These are phyloP conservation scores for Chenopodium formosanum DNA, from an alignment of 148 eudicot genomes.

Conservation along the genomic window DNA sequence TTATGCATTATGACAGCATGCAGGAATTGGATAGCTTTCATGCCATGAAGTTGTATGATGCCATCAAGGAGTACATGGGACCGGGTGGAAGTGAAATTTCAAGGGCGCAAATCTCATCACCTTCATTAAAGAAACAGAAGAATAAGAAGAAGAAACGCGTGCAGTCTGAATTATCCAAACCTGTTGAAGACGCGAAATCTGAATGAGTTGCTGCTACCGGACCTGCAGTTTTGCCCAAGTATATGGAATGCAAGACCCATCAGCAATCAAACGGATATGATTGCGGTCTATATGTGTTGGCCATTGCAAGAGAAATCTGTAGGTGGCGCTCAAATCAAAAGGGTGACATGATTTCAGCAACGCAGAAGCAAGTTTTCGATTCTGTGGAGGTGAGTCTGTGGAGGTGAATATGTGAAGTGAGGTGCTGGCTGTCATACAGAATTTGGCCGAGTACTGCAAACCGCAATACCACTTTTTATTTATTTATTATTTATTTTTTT, in stretches of 20 bases:
- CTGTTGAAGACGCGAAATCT: neutral
- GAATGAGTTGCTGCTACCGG: neutral
- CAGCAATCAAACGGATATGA: constrained; percentile 24
- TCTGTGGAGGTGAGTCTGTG: constrained; percentile 20
- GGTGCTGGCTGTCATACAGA: constrained; percentile 2
- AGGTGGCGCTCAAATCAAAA: neutral
- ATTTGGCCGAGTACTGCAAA: neutral
- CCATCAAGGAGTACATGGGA: constrained; percentile 14
- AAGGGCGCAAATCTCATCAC: neutral
- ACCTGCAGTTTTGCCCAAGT: constrained; percentile 2
- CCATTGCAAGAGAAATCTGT: constrained; percentile 13
- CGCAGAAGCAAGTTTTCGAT: constrained; percentile 4
- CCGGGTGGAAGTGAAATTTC: constrained; percentile 7
- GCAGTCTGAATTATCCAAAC: neutral
- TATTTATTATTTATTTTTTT: too few relatives aligned
- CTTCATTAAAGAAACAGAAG: constrained; percentile 5
- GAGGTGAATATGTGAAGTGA: constrained; percentile 13
- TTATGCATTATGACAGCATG: constrained; percentile 21
- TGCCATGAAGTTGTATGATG: constrained; percentile 24
- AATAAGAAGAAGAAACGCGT: constrained; percentile 4
- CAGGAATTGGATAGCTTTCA: constrained; percentile 5
- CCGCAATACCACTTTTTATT: too few relatives aligned
- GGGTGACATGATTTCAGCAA: constrained; percentile 15
- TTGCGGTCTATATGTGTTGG: constrained; percentile 24
- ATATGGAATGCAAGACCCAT: constrained; percentile 8